Evolutionary conservation across 345 rosid species (phyloP), one percentile per base, ranked within the genome.

Genomic region (Salix dunnii): DNA sequence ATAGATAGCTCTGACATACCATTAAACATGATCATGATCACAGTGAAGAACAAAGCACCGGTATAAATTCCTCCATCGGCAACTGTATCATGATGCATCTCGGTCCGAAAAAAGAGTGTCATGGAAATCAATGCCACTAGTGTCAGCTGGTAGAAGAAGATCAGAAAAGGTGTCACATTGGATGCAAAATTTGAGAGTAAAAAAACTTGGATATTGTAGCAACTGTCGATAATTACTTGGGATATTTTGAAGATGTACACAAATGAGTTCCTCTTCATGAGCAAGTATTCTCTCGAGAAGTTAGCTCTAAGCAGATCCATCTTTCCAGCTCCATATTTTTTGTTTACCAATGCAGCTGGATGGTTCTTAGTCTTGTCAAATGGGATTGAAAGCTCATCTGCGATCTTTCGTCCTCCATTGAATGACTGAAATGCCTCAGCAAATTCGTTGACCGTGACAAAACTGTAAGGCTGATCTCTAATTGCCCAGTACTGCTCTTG

Each of bases 1-100:
- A 94, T 86, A 53, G 94, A 86, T 40, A 94, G 69, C 84, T 94
- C 97, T 0, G 95, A 58, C 88, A 85, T 80, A 38, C 98, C 92
- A 65, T 86, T 89, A 68, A 92, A 91, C 95, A 87, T 87, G 73
- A 89, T 55, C 74, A 74, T 81, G 76, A 74, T 60, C 25, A 88
- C 74, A 40, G 85, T 7, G 74, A 88, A 91, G 88, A 92, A 92
- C 79, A 87, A 77, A 73, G 95, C 91, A 21, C 98, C 97, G 1
- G 71, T 38, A 67, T 79, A 92, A 40, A 90, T 64, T 49, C 55
- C 77, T 68, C 98, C 98, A 83, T 86, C 89, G 1, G 11, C 70
- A 11, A 80, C 58, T 6, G 86, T 64, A 25, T 42, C 79, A 63
- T 72, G 82, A 42, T 78, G 55, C 84, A 86, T 82, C 68, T 82